These are phyloP conservation scores for Amaranthus cruentus DNA, from an alignment of 148 eudicot genomes.

Conservation along the genomic window DNA sequence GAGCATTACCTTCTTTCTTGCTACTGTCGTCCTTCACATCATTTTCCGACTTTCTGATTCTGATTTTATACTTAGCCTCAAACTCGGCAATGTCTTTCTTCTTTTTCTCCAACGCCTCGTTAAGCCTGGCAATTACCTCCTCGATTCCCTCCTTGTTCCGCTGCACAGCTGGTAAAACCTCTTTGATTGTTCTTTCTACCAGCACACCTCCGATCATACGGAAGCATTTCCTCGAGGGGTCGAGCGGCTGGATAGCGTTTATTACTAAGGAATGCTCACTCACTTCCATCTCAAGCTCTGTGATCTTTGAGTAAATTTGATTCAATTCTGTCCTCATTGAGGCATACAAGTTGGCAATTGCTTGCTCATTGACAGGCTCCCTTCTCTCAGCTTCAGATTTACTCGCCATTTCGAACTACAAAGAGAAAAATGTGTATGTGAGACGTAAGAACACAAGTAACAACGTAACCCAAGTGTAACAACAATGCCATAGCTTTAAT, in stretches of 20 bases:
- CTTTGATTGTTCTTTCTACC: constrained; percentile 84
- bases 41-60: constrained; percentile 59
- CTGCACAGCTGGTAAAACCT: constrained; percentile 88
- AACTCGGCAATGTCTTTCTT: constrained; percentile 76
- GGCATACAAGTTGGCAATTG: constrained; percentile 67
- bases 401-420: constrained; percentile 37
- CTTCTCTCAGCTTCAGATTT: constrained; percentile 37
- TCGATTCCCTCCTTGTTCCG: constrained; percentile 83
- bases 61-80: constrained; percentile 77
- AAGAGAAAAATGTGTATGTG: not conserved
- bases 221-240: constrained; percentile 77
- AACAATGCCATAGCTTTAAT: no score
- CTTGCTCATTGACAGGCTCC: constrained; percentile 83
- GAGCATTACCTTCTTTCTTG: constrained; percentile 79
- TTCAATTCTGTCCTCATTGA: constrained; percentile 72
- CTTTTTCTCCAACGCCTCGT: constrained; percentile 72
- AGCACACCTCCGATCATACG: constrained; percentile 94
- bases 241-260: constrained; percentile 80
- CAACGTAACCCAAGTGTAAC: not conserved
- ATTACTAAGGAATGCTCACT: constrained; percentile 85
- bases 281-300: constrained; percentile 93
- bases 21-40: constrained; percentile 54
- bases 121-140: constrained; percentile 74
- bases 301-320: constrained; percentile 82
- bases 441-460: not conserved